A percentile compares a stretch with the other conserved stretches of the same genome.
phyloP scores from a whole-genome alignment of 345 rosid species.

The Salix viminalis region DNA sequence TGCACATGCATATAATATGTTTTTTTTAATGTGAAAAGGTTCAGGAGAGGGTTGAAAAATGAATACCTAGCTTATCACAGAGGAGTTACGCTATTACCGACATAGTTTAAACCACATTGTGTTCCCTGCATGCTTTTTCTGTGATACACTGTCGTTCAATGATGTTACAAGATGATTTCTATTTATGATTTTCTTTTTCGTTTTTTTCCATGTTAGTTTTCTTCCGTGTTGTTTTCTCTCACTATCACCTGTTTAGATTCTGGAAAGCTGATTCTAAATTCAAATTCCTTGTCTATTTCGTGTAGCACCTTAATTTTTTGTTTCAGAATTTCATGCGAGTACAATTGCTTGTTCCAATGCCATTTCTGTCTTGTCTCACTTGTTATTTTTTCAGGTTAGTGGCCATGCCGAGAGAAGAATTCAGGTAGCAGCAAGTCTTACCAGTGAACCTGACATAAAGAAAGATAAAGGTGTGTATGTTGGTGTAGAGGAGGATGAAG shows the following conservation, averaged over 20 bases:
- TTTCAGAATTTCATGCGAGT: neutral
- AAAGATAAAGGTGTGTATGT: constrained; percentile 62
- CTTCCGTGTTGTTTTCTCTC: neutral
- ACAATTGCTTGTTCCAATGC: neutral
- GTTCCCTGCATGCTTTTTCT: no score
- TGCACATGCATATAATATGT: neutral
- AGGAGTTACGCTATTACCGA: neutral
- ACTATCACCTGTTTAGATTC: neutral
- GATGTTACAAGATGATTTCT: no score
- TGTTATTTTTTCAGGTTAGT: constrained; percentile 21
- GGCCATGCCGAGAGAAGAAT: constrained; percentile 12
- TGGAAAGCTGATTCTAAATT: neutral
- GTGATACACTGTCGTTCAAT: no score
- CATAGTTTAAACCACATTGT: neutral
- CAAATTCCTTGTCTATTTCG: neutral
- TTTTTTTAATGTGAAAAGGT: neutral
- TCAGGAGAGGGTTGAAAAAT: neutral
- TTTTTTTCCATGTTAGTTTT: no score
- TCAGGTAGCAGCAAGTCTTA: constrained; percentile 10
- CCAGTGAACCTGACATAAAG: constrained; percentile 22
- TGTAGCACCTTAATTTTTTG: neutral
- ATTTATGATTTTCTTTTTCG: no score
- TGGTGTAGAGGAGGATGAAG: constrained; percentile 51
- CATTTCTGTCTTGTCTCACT: constrained; percentile 5
- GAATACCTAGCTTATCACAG: neutral